Evolutionary conservation across 2,329 filamentous ascomycete genomes (phyloP).

Genomic region (Penicillium sp.): DNA sequence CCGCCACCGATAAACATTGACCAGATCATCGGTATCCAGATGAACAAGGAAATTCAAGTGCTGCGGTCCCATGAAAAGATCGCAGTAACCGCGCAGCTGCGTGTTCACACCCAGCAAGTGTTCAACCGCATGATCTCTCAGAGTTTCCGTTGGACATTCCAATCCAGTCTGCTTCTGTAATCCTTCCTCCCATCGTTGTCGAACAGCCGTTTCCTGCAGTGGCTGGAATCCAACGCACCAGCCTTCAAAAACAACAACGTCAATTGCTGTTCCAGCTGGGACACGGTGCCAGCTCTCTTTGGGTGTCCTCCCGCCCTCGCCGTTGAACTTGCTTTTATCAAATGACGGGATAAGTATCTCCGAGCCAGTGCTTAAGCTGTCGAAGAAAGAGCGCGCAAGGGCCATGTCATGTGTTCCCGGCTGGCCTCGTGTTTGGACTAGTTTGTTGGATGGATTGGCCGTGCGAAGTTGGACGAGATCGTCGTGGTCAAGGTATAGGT

Average conservation of each 20-base stretch:
- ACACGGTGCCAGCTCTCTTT: slow-evolving; percentile 12
- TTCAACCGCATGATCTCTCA: slow-evolving; percentile 14
- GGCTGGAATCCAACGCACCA: slow-evolving; percentile 21
- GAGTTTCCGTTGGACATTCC: slow-evolving; percentile 10
- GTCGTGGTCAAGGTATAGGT: slow-evolving; percentile 18
- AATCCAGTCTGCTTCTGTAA: background rate
- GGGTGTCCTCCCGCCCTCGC: slow-evolving; percentile 16
- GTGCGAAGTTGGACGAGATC: slow-evolving; percentile 12
- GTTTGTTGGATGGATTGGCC: slow-evolving; percentile 13
- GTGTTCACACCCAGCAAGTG: slow-evolving; percentile 13
- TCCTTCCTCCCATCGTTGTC: slow-evolving; percentile 4
- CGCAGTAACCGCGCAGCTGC: slow-evolving; percentile 12
- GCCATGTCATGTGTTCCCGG: slow-evolving; percentile 18
- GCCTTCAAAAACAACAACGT: slow-evolving; percentile 20
- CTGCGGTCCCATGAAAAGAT: slow-evolving; percentile 16
- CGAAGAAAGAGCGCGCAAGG: slow-evolving; percentile 14
- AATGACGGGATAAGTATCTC: slow-evolving; percentile 14
- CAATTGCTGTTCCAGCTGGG: slow-evolving; percentile 4
- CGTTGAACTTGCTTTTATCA: slow-evolving; percentile 19
- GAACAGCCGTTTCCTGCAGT: slow-evolving; percentile 4
- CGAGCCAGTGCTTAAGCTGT: background rate
- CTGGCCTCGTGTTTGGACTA: slow-evolving; percentile 17
- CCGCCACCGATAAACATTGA: slow-evolving; percentile 20
- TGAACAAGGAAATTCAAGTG: slow-evolving; percentile 19
- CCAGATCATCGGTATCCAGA: slow-evolving; percentile 16